Conservation (phyloP, 768 basidiomycete genomes). For the Serendipita vermifera region DNA sequence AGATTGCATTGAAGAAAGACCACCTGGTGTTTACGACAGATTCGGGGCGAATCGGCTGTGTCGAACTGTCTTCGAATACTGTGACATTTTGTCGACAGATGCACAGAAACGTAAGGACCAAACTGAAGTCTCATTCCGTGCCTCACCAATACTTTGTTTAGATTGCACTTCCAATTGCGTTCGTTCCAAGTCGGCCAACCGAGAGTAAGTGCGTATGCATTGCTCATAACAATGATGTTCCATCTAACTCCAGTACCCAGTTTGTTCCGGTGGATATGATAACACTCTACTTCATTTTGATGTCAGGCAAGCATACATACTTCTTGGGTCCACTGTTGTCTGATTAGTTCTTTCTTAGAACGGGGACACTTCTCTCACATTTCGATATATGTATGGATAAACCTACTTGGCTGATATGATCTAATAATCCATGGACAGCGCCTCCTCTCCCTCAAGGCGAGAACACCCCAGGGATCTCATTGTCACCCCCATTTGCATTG, state of each 20-base stretch:
- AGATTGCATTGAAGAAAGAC: neutral
- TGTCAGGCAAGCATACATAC: no score
- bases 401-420: neutral
- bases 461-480: neutral
- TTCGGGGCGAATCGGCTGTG: neutral
- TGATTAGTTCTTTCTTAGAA: no score
- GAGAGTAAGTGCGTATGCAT: neutral
- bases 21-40: neutral
- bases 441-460: neutral
- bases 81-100: neutral
- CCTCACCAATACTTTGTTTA: neutral
- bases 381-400: neutral
- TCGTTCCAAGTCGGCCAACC: neutral
- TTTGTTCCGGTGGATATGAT: conserved; percentile 5
- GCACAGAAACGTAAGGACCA: neutral
- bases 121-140: neutral
- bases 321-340: no score
- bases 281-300: conserved; percentile 4
- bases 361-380: neutral
- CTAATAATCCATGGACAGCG: neutral
- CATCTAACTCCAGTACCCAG: neutral
- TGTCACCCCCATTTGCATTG: conserved; percentile 1
- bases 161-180: neutral
- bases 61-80: neutral
- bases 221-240: neutral